Conservation (phyloP, 768 basidiomycete genomes). For the Pleurotus eryngii region DNA sequence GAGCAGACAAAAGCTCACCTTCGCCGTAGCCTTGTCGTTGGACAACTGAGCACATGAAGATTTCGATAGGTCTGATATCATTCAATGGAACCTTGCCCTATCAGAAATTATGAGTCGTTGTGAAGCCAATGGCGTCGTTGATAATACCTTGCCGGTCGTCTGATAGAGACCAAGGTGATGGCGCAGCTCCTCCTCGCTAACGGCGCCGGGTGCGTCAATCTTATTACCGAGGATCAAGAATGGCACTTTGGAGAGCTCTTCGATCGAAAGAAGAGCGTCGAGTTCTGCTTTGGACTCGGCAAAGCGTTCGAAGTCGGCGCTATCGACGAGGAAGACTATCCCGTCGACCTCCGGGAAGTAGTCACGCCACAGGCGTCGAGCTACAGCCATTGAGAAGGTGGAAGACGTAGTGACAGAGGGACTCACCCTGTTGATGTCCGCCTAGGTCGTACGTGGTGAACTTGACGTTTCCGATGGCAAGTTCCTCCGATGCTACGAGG, state of each 20-base stretch:
- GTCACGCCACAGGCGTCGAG: slow-evolving; percentile 98
- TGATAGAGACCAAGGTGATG: slow-evolving; percentile 95
- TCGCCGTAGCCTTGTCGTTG: slow-evolving; percentile 98
- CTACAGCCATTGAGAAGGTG: slow-evolving; percentile 28
- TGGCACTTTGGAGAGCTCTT: slow-evolving; percentile 92
- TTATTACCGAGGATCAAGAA: slow-evolving; percentile 99
- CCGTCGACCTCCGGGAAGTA: slow-evolving; percentile 99
- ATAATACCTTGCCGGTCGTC: slow-evolving; percentile 94
- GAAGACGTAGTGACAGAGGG: background rate
- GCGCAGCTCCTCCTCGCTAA: slow-evolving; percentile 95
- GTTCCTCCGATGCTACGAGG: slow-evolving; percentile 87
- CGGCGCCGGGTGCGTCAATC: slow-evolving; percentile 97
- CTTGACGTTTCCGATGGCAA: slow-evolving; percentile 98
- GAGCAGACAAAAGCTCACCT: slow-evolving; percentile 42
- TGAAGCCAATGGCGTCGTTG: background rate
- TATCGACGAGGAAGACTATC: slow-evolving; percentile 97
- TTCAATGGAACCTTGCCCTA: slow-evolving; percentile 96
- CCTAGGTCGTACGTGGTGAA: slow-evolving; percentile 99
- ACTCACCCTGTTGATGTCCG: slow-evolving; percentile 90
- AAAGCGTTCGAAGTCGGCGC: slow-evolving; percentile 95
- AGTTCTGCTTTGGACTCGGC: slow-evolving; percentile 96
- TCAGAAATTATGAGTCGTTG: background rate
- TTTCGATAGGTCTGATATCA: slow-evolving; percentile 96
- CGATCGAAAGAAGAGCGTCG: slow-evolving; percentile 92
- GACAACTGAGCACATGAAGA: slow-evolving; percentile 99